Base-by-base conservation (phyloP, 257 asterid species). In the Solanum paucissectum region DNA sequence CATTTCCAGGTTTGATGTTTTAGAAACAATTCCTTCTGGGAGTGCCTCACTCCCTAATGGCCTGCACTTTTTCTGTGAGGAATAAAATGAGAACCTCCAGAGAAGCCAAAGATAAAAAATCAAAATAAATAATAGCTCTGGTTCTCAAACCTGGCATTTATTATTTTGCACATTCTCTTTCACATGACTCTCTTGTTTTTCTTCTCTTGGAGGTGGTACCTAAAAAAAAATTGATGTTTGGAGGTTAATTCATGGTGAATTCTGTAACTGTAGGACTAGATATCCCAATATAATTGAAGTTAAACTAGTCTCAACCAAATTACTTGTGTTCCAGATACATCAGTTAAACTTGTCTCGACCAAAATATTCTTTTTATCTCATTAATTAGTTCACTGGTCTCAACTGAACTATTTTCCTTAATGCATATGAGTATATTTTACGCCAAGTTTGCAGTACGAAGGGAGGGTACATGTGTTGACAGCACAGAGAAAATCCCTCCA, bases 1-100 rank as follows among this genome's bases (percentile, higher is more conserved):
- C 98, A 94, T 92, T 90, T 93, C 94, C 91, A 95, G 87, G 94
- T 93, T 92, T 37, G 99, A 91, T 69, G 97, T 92, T 86, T 85
- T 40, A 40, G 98, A 89, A 86, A 94, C 88, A 64, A 96, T 94
- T 88, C 98, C 98, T 89, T 90, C 88, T 3, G 99, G 99, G 90
- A 96, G 92, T 87, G 95, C 89, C 88, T 93, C 98, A 13, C 91
- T 93, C 16, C 98, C 98, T 29, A 66, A 37, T 3, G 95, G 93
- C 91, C 92, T 92, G 91, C 98, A 95, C 69, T 86, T 91, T n/a
- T 88, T 94, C 99, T 96, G 86, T 38, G 86, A 77, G 27, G 23
- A 55, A 82, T 77, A 21, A 71, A 32, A 83, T 76, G 68, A 49
- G 46, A 40, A 75, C 46, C 86, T 49, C 42, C 23, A 49, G 9